Percentiles rank a stretch among this genome's conserved stretches.
phyloP scores from a whole-genome alignment of 495 filamentous ascomycete genomes.

The Trichocladium uniseriatum region DNA sequence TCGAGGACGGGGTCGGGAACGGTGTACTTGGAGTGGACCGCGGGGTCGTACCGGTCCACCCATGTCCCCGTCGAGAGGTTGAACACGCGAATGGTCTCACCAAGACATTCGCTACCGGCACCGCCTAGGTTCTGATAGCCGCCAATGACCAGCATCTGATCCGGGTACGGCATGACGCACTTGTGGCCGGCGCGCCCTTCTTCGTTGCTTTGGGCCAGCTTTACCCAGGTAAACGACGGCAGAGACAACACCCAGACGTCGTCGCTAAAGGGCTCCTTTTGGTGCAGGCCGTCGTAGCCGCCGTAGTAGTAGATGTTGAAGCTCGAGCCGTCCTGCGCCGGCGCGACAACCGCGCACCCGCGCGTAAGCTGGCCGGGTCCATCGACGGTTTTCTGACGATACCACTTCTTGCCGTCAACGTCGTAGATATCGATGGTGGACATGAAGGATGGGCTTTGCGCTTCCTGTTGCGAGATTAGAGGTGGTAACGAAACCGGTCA shows the following conservation, averaged over 20 bases:
- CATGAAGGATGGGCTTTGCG: constrained; percentile 52
- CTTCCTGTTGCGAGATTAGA: constrained; percentile 24
- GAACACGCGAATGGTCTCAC: constrained; percentile 50
- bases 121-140: constrained; percentile 32
- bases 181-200: constrained; percentile 52
- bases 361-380: constrained; percentile 50
- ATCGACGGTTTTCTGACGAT: constrained; percentile 51
- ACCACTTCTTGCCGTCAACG: constrained; percentile 47
- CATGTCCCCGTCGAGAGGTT: constrained; percentile 53
- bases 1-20: constrained; percentile 49
- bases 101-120: constrained; percentile 35
- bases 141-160: constrained; percentile 66
- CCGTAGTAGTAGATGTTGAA: constrained; percentile 73
- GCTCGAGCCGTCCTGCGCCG: constrained; percentile 50
- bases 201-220: constrained; percentile 40
- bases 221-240: constrained; percentile 69
- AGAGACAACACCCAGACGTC: constrained; percentile 68
- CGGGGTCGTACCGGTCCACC: constrained; percentile 52
- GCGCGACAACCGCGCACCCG: constrained; percentile 58
- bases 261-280: constrained; percentile 37
- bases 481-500: not conserved
- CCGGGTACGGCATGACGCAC: constrained; percentile 59
- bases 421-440: constrained; percentile 60
- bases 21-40: constrained; percentile 46
- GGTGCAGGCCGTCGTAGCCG: constrained; percentile 48